Conservation (phyloP, 2,329 filamentous ascomycete genomes). For the Bipolaris zeicola region DNA sequence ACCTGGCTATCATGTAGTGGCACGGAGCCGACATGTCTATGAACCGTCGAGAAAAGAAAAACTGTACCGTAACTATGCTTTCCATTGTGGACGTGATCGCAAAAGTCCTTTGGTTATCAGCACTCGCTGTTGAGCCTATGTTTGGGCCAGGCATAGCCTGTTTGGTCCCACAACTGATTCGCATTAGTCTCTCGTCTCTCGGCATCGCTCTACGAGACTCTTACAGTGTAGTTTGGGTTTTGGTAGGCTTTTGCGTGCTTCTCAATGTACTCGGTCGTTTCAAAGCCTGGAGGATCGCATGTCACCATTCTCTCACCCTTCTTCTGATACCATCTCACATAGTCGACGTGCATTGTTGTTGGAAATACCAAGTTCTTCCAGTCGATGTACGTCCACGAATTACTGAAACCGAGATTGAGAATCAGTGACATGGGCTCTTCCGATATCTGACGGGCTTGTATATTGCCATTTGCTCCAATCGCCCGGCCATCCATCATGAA, state of each 20-base stretch:
- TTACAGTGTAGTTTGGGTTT: constrained; percentile 58
- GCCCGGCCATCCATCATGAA: constrained; percentile 60
- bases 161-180: constrained; percentile 41
- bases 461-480: constrained; percentile 61
- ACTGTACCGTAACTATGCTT: neutral
- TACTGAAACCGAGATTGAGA: constrained; percentile 59
- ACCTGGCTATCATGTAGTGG: neutral
- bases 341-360: constrained; percentile 60
- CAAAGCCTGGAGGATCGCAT: constrained; percentile 61
- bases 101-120: neutral
- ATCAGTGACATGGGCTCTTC: constrained; percentile 62
- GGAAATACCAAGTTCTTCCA: constrained; percentile 55
- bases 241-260: constrained; percentile 56
- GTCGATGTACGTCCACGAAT: constrained; percentile 57
- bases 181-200: constrained; percentile 2
- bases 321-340: constrained; percentile 61
- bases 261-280: constrained; percentile 59
- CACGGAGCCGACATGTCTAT: neutral
- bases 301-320: constrained; percentile 56
- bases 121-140: constrained; percentile 54
- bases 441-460: constrained; percentile 55
- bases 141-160: constrained; percentile 49
- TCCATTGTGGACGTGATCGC: neutral
- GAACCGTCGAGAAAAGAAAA: neutral
- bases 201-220: constrained; percentile 20